Base-by-base conservation (phyloP, 2,329 filamentous ascomycete genomes). In the Colletotrichum lentis region DNA sequence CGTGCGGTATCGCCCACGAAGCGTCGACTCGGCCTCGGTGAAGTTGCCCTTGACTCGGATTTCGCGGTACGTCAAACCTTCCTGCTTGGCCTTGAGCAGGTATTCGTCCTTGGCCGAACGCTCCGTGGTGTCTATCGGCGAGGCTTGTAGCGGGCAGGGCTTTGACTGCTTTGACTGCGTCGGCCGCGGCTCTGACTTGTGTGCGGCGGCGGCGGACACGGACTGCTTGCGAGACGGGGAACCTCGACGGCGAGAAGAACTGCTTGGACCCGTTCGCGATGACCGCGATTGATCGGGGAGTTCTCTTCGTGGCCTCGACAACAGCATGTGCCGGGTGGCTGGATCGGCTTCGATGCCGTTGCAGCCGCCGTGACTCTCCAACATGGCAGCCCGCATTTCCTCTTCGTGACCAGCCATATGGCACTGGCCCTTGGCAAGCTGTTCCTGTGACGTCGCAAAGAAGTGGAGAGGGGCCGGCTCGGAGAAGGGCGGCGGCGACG, bases 11-110 rank as follows among this genome's bases (percentile, higher is more conserved):
- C 90, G 84, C 0, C 91, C 91, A 16, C 91, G 84, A 44, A 94
- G 81, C 0, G 91, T 94, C 12, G 90, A 91, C 77, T 92, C 90
- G 1, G 90, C 88, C 72, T 91, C 89, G 0, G 75, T 77, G 70
- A 90, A 90, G 1, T 81, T 78, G 16, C 88, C 86, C 20, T 78
- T 73, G 7, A 74, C 72, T 44, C 84, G 84, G 73, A 93, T 92
- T 67, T 90, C 83, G 62, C 83, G 85, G 77, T 92, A 93, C 0
- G 89, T 87, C 79, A 86, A 79, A 3, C 89, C 89, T 1, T 80
- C 76, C 8, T 76, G 73, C 75, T 87, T 88, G 27, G 82, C 80
- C n/a, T 81, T 73, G 18, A 91, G 75, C 1, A 92, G 80, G 49
- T 82, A 83, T 3, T 80, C 75, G 72, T 87, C 83, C 73, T 81